phyloP scores from a whole-genome alignment of 371 early-diverging fungal species.

The Circinella umbellata region DNA sequence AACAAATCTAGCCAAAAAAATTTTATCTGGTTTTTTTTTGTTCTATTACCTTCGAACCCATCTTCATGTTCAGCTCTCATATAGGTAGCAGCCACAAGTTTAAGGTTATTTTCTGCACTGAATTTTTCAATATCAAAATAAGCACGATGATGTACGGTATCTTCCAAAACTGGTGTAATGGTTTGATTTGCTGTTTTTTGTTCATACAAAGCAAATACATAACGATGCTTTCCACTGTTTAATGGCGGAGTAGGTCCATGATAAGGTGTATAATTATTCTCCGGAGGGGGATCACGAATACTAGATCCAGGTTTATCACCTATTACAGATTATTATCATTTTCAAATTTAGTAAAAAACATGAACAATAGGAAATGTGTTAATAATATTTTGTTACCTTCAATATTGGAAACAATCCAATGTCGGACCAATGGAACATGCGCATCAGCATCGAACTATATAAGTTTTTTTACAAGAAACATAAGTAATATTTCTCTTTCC shows the following conservation, averaged over 20 bases:
- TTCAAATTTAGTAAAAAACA: neutral
- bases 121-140: slow-evolving; percentile 22
- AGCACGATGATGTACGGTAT: slow-evolving; percentile 18
- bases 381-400: slow-evolving; percentile 3
- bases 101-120: slow-evolving; percentile 24
- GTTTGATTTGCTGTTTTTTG: slow-evolving; percentile 21
- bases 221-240: slow-evolving; percentile 22
- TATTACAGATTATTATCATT: neutral
- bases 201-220: slow-evolving; percentile 35
- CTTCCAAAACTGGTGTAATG: slow-evolving; percentile 14
- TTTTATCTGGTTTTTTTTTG: too few relatives aligned
- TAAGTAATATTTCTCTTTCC: too few relatives aligned
- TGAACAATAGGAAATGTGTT: neutral
- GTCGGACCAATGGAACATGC: slow-evolving; percentile 29
- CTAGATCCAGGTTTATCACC: slow-evolving; percentile 19
- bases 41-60: slow-evolving; percentile 21
- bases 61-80: slow-evolving; percentile 22
- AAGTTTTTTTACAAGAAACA: too few relatives aligned
- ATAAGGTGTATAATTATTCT: slow-evolving; percentile 26
- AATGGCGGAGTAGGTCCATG: slow-evolving; percentile 25
- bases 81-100: slow-evolving; percentile 28
- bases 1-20: neutral
- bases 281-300: slow-evolving; percentile 10
- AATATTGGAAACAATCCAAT: slow-evolving; percentile 39
- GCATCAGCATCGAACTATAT: slow-evolving; percentile 35